Conservation (phyloP, 2,329 filamentous ascomycete species). For the Rugonectria rugulosa region DNA sequence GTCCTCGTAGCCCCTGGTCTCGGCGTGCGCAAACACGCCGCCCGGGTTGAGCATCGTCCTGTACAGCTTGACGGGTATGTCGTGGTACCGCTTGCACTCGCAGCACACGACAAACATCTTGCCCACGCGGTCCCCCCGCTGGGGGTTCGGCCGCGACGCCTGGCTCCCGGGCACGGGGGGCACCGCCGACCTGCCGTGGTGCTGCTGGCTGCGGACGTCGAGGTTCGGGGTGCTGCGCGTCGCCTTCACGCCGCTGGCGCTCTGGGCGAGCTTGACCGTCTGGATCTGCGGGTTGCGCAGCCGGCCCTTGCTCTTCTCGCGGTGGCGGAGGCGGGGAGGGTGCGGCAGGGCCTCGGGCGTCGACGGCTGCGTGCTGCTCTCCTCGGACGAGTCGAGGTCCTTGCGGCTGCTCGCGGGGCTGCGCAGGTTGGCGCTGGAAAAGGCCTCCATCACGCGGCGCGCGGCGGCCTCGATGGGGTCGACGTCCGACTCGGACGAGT, state of each 20-base stretch:
- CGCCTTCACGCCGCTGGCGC: slow-evolving; percentile 3
- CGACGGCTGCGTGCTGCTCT: slow-evolving; percentile 39
- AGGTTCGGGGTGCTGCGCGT: slow-evolving; percentile 21
- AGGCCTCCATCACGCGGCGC: slow-evolving; percentile 42
- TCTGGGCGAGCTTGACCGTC: not conserved
- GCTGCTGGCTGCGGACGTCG: slow-evolving; percentile 23
- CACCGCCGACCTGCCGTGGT: slow-evolving; percentile 1
- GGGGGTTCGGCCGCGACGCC: slow-evolving; percentile 15
- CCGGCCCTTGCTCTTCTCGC: slow-evolving; percentile 33
- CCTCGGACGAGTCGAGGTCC: slow-evolving; percentile 20
- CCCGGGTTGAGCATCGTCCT: slow-evolving; percentile 70
- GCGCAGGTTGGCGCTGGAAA: slow-evolving; percentile 37
- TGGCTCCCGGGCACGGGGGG: slow-evolving; percentile 26
- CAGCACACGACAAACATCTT: slow-evolving; percentile 74
- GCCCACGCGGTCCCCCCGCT: slow-evolving; percentile 54
- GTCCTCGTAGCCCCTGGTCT: slow-evolving; percentile 60
- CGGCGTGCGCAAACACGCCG: slow-evolving; percentile 57
- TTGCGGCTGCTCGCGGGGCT: slow-evolving; percentile 28
- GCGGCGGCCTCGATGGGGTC: slow-evolving; percentile 44
- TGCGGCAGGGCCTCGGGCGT: slow-evolving; percentile 46
- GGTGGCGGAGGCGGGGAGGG: slow-evolving; percentile 47
- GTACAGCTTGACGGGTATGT: slow-evolving; percentile 70
- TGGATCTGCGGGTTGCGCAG: slow-evolving; percentile 7
- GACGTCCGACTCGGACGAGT: slow-evolving; percentile 25
- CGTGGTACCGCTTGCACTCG: slow-evolving; percentile 69